Evolutionary conservation across 805 yeast genomes (phyloP).

Genomic region (Myxozyma neglecta): DNA sequence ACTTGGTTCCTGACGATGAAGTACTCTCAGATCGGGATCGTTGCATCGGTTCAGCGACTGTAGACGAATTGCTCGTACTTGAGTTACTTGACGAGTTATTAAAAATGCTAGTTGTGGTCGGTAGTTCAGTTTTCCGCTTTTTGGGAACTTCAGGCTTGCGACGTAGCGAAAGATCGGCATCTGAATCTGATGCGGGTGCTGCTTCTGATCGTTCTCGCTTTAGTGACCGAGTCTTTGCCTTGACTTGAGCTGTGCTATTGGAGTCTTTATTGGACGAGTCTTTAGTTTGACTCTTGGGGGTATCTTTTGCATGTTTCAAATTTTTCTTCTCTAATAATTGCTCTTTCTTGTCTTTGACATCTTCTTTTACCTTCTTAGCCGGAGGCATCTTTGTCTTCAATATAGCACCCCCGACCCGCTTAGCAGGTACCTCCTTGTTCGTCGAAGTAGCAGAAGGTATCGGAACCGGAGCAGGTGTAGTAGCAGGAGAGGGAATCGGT

Average conservation of each 20-base stretch:
- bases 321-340: constrained; percentile 12
- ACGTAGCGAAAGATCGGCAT: constrained; percentile 4
- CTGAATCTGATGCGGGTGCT: not conserved
- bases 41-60: constrained; percentile 3
- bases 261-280: too few relatives aligned
- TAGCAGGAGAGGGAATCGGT: constrained; percentile 4
- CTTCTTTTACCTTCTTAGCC: constrained; percentile 19
- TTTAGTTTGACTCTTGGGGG: not conserved
- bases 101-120: not conserved
- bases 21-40: constrained; percentile 7
- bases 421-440: constrained; percentile 1
- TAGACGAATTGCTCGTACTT: not conserved
- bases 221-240: not conserved
- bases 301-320: not conserved
- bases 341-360: not conserved
- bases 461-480: constrained; percentile 18
- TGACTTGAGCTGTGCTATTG: not conserved
- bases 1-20: constrained; percentile 12
- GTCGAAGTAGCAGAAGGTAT: not conserved
- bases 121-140: not conserved
- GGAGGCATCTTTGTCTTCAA: constrained; percentile 33
- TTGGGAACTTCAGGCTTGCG: constrained; percentile 3
- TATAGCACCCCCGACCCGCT: constrained; percentile 36
- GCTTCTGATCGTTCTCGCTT: constrained; percentile 4
- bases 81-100: not conserved